A percentile compares a stretch with the other conserved stretches of the same genome.
Conservation (phyloP, 2,329 filamentous ascomycete species). For the Corniculantispora saksenae region DNA sequence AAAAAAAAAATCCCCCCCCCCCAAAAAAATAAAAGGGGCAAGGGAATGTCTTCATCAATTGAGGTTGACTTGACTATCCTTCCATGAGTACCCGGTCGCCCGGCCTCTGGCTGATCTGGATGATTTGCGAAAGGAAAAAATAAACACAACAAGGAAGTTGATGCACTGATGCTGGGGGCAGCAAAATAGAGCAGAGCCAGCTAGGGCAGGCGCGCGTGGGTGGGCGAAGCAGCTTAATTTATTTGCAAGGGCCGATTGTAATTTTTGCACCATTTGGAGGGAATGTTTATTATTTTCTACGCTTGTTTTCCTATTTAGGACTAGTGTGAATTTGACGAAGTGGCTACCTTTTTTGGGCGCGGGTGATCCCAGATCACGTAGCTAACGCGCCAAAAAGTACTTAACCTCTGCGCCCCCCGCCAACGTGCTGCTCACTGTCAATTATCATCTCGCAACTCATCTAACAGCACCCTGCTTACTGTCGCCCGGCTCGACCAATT, state of each 20-base stretch:
- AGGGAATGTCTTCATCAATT: neutral
- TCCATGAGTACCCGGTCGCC: neutral
- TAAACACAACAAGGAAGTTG: neutral
- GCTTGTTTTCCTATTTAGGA: slow-evolving; percentile 35
- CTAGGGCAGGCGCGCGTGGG: neutral
- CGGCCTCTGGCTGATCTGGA: neutral
- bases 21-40: neutral
- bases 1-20: neutral
- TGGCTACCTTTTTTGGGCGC: slow-evolving; percentile 23
- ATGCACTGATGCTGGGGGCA: neutral
- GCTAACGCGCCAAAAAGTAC: slow-evolving; percentile 55
- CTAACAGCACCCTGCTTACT: slow-evolving; percentile 26
- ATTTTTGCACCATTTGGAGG: neutral
- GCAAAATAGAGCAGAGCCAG: neutral
- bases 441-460: slow-evolving; percentile 40
- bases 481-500: slow-evolving; percentile 20
- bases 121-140: neutral
- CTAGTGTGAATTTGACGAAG: slow-evolving; percentile 35
- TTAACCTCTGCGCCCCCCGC: slow-evolving; percentile 54
- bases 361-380: slow-evolving; percentile 54
- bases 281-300: slow-evolving; percentile 30
- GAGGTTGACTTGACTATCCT: neutral
- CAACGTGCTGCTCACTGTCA: slow-evolving; percentile 38
- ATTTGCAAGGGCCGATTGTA: slow-evolving; percentile 7
- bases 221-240: slow-evolving; percentile 10